phyloP scores from a whole-genome alignment of 768 basidiomycete species.

The Dacryopinax spathularia region DNA sequence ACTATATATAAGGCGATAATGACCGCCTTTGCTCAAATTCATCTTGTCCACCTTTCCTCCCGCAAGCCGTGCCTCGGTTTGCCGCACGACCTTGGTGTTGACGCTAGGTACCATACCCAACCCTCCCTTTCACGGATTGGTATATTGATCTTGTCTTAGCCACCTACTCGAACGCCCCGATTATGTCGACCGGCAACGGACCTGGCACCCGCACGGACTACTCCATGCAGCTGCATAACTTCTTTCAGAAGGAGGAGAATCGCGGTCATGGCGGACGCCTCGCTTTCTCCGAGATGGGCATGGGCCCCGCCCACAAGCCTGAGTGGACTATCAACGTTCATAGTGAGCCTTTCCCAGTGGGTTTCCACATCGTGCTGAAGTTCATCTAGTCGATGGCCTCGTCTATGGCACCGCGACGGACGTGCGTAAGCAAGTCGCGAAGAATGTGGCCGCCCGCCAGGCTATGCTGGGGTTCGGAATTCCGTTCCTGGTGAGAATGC shows the following conservation, averaged over 20 bases:
- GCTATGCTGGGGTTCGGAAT: constrained; percentile 13
- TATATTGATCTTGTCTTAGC: no score
- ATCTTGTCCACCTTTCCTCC: no score
- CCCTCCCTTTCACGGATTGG: no score
- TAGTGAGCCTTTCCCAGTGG: neutral
- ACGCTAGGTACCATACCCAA: no score
- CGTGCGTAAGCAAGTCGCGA: constrained; percentile 27
- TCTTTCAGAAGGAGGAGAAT: constrained; percentile 1
- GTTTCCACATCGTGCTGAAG: neutral
- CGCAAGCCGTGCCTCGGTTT: no score
- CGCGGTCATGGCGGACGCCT: neutral
- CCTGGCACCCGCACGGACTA: neutral
- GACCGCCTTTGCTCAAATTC: no score
- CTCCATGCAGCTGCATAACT: neutral
- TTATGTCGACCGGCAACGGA: neutral
- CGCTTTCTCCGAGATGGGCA: neutral
- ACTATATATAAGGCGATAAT: no score
- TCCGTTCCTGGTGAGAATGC: neutral
- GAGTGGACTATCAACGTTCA: neutral
- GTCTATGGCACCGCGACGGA: constrained; percentile 36
- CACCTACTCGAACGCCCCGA: neutral
- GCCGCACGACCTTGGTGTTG: no score
- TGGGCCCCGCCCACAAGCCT: neutral
- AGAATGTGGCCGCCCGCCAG: constrained; percentile 23
- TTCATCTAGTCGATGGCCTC: constrained; percentile 32